A percentile compares a stretch with the other conserved stretches of the same genome.
Evolutionary conservation across 768 basidiomycete species (phyloP).

Genomic region (Boletus edulis): DNA sequence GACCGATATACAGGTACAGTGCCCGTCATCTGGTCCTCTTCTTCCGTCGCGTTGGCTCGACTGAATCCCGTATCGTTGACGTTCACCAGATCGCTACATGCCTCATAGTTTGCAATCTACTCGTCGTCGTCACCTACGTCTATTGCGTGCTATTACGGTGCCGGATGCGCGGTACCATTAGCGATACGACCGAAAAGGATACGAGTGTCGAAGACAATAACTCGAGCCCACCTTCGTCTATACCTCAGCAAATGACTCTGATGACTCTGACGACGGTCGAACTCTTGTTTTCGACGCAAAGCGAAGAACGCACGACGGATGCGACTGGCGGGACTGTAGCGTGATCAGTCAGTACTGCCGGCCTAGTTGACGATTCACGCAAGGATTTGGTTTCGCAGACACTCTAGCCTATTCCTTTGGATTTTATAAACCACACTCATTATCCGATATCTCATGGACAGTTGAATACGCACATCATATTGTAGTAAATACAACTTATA

Average conservation of each 20-base stretch:
- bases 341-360: background rate
- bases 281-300: background rate
- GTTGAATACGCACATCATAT: background rate
- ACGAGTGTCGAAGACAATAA: background rate
- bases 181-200: background rate
- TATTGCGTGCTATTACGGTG: conserved; percentile 20
- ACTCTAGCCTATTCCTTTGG: background rate
- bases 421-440: background rate
- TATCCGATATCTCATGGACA: background rate
- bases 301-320: background rate
- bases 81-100: conserved; percentile 12
- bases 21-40: background rate
- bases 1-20: conserved; percentile 8
- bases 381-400: no score
- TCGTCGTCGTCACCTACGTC: conserved; percentile 25
- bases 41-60: no score
- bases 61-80: no score
- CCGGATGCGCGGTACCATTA: background rate
- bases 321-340: background rate
- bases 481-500: background rate
- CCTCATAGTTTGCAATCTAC: conserved; percentile 21
- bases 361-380: no score
- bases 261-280: conserved; percentile 16
- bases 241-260: background rate
- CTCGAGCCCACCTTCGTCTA: background rate